Evolutionary conservation across 1,284 basidiomycete species (phyloP).

Genomic region (Leccinum holopus): DNA sequence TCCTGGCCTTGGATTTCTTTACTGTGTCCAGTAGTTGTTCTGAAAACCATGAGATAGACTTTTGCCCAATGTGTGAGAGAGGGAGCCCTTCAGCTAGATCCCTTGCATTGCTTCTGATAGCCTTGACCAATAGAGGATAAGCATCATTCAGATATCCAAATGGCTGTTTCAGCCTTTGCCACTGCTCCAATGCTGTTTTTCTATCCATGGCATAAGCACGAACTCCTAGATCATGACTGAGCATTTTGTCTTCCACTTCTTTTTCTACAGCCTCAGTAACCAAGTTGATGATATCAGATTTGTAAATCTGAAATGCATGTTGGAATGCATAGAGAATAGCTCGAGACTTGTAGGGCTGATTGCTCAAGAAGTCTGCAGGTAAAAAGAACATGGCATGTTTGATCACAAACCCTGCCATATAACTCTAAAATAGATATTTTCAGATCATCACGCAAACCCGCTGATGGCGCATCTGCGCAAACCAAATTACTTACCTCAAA

Average conservation of each 20-base stretch:
- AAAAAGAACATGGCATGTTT: neutral
- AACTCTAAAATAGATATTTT: neutral
- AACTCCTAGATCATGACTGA: neutral
- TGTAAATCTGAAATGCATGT: neutral
- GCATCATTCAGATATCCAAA: neutral
- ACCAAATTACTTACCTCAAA: neutral
- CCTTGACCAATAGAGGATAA: neutral
- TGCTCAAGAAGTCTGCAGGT: neutral
- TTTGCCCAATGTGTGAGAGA: neutral
- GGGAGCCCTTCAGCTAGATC: neutral
- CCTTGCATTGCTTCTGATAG: neutral
- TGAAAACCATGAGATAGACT: neutral
- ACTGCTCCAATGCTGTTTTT: neutral
- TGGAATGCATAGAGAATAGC: neutral
- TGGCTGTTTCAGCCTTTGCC: neutral
- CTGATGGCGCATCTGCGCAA: neutral
- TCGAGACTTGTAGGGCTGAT: neutral
- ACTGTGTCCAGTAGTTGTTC: neutral
- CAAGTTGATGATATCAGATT: neutral
- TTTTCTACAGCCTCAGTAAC: neutral
- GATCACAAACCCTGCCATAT: neutral
- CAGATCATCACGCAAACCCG: too few relatives aligned
- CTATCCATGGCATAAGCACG: neutral
- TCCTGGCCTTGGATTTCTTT: neutral
- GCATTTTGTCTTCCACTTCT: neutral